phyloP scores from a whole-genome alignment of 306 rosid genomes.

The Leucaena leucocephala region DNA sequence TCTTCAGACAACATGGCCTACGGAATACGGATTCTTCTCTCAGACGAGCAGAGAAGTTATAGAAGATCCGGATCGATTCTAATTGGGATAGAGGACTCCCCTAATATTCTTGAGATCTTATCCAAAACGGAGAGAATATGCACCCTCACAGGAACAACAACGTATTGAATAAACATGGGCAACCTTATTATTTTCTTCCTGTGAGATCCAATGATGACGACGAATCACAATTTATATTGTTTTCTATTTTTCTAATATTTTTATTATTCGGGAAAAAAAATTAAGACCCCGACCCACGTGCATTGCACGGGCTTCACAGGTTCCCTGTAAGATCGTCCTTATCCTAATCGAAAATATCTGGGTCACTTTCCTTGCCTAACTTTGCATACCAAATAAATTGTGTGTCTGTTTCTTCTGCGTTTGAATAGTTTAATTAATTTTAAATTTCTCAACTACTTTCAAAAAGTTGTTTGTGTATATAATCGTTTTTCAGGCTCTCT shows the following conservation, averaged over 20 bases:
- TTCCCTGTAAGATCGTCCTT: neutral
- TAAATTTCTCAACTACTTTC: neutral
- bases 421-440: neutral
- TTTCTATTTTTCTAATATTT: too few relatives aligned
- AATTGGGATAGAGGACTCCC: slow-evolving; percentile 45
- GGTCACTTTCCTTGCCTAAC: neutral
- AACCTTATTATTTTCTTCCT: neutral
- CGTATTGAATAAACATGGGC: slow-evolving; percentile 34
- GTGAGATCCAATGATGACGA: neutral
- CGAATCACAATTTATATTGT: neutral
- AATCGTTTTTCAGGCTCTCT: neutral
- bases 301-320: neutral
- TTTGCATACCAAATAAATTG: neutral
- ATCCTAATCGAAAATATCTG: neutral
- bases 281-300: too few relatives aligned
- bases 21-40: slow-evolving; percentile 3
- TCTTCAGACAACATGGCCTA: neutral
- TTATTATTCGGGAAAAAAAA: neutral
- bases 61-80: neutral
- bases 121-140: slow-evolving; percentile 33
- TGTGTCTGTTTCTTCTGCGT: neutral
- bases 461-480: neutral
- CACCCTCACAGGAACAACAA: neutral
- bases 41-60: neutral
- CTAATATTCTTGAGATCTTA: slow-evolving; percentile 53